Conservation (phyloP, 2,329 filamentous ascomycete species). For the Verticillium tricorpus region DNA sequence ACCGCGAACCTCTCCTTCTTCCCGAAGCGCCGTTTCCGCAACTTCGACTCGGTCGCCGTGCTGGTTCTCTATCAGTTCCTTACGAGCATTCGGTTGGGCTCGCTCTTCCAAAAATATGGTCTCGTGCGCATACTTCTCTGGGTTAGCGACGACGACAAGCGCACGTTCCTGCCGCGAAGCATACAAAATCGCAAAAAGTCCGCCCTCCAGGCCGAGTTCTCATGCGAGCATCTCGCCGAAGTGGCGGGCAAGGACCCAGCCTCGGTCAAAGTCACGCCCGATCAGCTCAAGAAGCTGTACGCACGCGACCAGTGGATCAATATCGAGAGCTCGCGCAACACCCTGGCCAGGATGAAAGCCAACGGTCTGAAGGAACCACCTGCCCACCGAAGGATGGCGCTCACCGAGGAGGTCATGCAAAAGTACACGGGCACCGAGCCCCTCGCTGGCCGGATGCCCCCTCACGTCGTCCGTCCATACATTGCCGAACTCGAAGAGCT, state of each 20-base stretch:
- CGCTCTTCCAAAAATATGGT: slow-evolving; percentile 70
- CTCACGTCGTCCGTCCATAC: slow-evolving; percentile 32
- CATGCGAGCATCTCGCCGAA: slow-evolving; percentile 55
- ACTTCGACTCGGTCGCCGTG: slow-evolving; percentile 51
- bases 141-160: slow-evolving; percentile 57
- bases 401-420: slow-evolving; percentile 17
- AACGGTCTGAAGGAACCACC: slow-evolving; percentile 43
- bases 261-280: background rate
- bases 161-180: slow-evolving; percentile 54
- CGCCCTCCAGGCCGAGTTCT: slow-evolving; percentile 55
- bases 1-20: slow-evolving; percentile 60
- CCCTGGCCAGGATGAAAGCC: slow-evolving; percentile 42
- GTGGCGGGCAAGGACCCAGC: slow-evolving; percentile 40
- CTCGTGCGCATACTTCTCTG: slow-evolving; percentile 76
- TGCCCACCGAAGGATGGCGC: slow-evolving; percentile 32
- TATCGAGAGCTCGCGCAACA: slow-evolving; percentile 33
- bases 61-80: slow-evolving; percentile 61
- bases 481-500: slow-evolving; percentile 37
- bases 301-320: slow-evolving; percentile 44
- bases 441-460: slow-evolving; percentile 21
- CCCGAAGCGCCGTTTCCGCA: slow-evolving; percentile 43
- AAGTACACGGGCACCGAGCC: slow-evolving; percentile 8
- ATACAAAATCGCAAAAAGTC: slow-evolving; percentile 51
- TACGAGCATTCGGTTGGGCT: slow-evolving; percentile 49
- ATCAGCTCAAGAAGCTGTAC: slow-evolving; percentile 18